Base-by-base conservation (phyloP, 345 rosid species). In the Cardamine resedifolia region DNA sequence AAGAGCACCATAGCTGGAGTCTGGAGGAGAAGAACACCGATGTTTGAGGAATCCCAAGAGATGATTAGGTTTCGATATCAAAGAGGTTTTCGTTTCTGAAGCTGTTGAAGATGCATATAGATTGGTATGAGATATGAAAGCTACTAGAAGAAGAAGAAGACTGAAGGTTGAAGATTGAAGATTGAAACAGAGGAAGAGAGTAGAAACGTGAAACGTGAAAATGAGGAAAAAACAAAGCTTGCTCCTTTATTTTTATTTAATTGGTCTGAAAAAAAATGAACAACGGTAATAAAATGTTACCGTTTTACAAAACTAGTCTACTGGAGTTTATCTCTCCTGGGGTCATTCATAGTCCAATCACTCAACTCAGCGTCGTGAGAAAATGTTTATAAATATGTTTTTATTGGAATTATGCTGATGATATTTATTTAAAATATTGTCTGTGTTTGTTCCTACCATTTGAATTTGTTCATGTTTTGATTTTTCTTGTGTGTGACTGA, bases 1-100 rank as follows among this genome's bases (percentile, higher is more conserved):
- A 23, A n/a, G n/a, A n/a, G n/a, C 91, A 57, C 96, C 96, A 82
- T 93, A 90, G 73, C 86, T 93, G 59, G 98, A 90, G n/a, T n/a
- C n/a, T n/a, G n/a, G 24, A 23, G 24, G 24, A 23, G 24, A 23
- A 23, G 24, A 23, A 23, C 24, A 23, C 24, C 24, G 24, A 23
- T 23, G 24, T 23, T 23, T 23, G 24, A 23, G 24, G 36, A 31
- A 7, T 31, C 36, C 2, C 33, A 30, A 30, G 2, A 30, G 33
- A 30, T 30, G 33, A 30, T 30, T 30, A 30, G 8, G 7, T 1
- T 1, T 30, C 33, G 7, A 30, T 30, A 30, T 30, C 8, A 30
- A 30, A 30, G 2, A 30, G 9, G 33, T 2, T 30, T 30, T 30
- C 7, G 5, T 28, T 28, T 7, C 6, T 28, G 5, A 28, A 28